Evolutionary conservation across 345 rosid species (phyloP).

Genomic region (Mercurialis annua): DNA sequence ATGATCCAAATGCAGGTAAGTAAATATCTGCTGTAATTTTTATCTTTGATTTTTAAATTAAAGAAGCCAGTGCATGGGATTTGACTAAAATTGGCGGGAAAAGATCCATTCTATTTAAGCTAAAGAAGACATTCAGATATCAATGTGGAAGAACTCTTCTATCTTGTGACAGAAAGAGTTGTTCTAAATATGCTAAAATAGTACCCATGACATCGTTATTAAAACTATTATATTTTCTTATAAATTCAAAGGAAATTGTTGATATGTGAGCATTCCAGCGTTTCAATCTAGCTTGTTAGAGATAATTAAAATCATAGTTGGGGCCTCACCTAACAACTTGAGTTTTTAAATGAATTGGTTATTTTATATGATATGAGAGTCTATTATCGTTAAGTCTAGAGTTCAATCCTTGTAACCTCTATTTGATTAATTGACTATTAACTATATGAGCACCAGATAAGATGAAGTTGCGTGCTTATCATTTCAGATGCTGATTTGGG

Average conservation of each 20-base stretch:
- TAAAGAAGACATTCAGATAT: not conserved
- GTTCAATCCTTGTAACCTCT: too few relatives aligned
- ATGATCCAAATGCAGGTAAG: constrained; percentile 58
- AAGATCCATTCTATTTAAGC: not conserved
- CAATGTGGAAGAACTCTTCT: not conserved
- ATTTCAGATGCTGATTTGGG: too few relatives aligned
- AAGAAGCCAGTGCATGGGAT: not conserved
- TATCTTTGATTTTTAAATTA: not conserved
- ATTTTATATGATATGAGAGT: too few relatives aligned
- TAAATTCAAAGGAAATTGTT: not conserved
- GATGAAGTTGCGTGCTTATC: too few relatives aligned
- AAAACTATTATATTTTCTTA: not conserved
- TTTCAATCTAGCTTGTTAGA: not conserved
- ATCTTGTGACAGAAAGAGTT: not conserved
- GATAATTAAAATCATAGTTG: too few relatives aligned
- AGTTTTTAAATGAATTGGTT: too few relatives aligned
- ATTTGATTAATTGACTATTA: too few relatives aligned
- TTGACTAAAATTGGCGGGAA: not conserved
- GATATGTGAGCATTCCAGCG: not conserved
- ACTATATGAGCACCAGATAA: too few relatives aligned
- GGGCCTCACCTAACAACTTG: too few relatives aligned
- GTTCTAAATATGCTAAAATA: not conserved
- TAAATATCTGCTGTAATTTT: not conserved
- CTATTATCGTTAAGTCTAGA: too few relatives aligned
- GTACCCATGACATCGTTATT: not conserved